Evolutionary conservation across 2,329 filamentous ascomycete genomes (phyloP), one percentile per base, ranked within the genome.

Genomic region (Cephalotrichum gorgonifer): DNA sequence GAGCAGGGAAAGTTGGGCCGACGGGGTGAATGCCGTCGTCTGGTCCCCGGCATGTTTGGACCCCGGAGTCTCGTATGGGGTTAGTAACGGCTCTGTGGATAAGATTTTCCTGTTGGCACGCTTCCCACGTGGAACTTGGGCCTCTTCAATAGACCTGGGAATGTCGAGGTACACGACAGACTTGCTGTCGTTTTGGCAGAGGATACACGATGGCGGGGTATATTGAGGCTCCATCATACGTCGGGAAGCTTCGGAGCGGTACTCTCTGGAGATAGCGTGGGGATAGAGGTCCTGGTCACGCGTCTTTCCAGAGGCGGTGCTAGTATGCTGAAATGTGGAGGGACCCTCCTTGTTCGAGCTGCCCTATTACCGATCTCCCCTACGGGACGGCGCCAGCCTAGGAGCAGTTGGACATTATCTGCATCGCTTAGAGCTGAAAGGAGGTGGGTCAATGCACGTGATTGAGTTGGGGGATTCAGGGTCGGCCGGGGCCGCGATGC

Each of bases 141-240:
- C 79, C 52, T 78, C 71, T 54, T 85, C 81, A 35, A 89, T 76
- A 2, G 86, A 86, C 17, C 71, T 68, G 23, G 86, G 85, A 43
- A 88, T 76, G 57, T 90, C 86, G 47, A 89, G 62, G 25, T 88
- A 61, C 22, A 78, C 68, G 48, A 83, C 63, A 43, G 74, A 70
- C 44, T 64, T 58, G 55, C 64, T 59, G 5, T 43, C 35, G 53
- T 52, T 63, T 44, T 61, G 56, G 51, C 60, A 69, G 47, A 69
- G 58, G 23, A 67, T 51, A 17, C 62, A 64, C 2, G 61, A 55
- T 12, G 52, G 41, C 26, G 35, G 46, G 46, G 46, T 26, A 28
- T 25, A 25, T 47, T 9, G 39, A 15, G 38, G 25, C 12, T 48
- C 25, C 35, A 31, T 42, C 20, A 28, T 17, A 20, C 27, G 30